A percentile compares a stretch with the other conserved stretches of the same genome.
phyloP scores from a whole-genome alignment of 441 rosid genomes.

The Aleurites moluccanus region DNA sequence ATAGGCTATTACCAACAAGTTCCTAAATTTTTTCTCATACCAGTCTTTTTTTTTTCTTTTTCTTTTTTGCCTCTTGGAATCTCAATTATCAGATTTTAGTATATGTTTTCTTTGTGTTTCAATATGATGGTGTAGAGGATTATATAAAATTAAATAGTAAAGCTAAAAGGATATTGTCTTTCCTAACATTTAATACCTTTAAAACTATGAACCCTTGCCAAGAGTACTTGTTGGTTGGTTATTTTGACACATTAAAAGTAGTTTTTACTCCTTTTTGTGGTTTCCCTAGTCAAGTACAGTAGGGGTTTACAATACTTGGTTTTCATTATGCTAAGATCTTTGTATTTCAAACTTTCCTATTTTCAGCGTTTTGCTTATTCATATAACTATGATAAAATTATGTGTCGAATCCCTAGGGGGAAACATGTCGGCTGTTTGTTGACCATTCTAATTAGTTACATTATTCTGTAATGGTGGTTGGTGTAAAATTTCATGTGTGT shows the following conservation, averaged over 20 bases:
- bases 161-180: not conserved
- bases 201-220: not conserved
- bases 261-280: not conserved
- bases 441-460: not conserved
- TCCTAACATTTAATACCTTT: not conserved
- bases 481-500: not conserved
- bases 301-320: not conserved
- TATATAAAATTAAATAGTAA: conserved; percentile 1
- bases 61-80: not conserved
- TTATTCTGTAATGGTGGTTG: not conserved
- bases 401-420: not conserved
- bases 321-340: not conserved
- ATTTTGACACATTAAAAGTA: not conserved
- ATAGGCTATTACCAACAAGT: no score
- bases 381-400: not conserved
- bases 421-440: conserved; percentile 1
- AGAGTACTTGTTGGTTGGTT: not conserved
- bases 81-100: not conserved
- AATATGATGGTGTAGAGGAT: not conserved
- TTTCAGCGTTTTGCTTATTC: not conserved
- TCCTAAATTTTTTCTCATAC: not conserved
- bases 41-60: not conserved
- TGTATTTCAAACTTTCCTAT: not conserved
- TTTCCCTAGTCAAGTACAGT: not conserved
- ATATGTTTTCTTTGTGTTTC: not conserved